These are phyloP conservation scores for Lotmaria passim DNA, from an alignment of 208 protist genomes.

Conservation along the genomic window DNA sequence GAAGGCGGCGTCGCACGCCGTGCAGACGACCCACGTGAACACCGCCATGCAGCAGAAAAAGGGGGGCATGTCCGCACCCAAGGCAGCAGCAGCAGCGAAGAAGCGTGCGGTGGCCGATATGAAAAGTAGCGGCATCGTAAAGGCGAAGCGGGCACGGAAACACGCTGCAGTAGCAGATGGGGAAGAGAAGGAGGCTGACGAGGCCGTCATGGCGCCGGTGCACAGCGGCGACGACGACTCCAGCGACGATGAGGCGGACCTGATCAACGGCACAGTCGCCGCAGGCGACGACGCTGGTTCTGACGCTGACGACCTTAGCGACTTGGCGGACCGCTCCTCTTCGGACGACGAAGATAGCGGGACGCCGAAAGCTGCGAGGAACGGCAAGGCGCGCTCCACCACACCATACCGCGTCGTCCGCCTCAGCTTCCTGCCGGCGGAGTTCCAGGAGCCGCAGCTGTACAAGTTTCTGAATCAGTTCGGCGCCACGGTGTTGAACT, in stretches of 20 bases:
- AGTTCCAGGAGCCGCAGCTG: conserved; percentile 89
- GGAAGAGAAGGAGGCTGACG: conserved; percentile 19
- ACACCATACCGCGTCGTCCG: conserved; percentile 68
- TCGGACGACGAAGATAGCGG: conserved; percentile 37
- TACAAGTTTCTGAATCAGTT: conserved; percentile 91
- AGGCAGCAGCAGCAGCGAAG: conserved; percentile 15
- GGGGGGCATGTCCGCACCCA: conserved; percentile 6
- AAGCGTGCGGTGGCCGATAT: conserved; percentile 27
- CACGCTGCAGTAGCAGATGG: conserved; percentile 1
- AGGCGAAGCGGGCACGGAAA: conserved; percentile 29
- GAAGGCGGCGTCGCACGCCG: conserved; percentile 24
- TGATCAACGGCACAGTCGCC: conserved; percentile 18
- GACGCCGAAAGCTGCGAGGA: neutral
- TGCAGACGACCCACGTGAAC: conserved; percentile 34
- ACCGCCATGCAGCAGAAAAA: conserved; percentile 10
- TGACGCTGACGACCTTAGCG: conserved; percentile 37
- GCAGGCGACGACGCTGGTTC: conserved; percentile 18
- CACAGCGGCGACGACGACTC: conserved; percentile 32
- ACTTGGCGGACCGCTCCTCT: conserved; percentile 27
- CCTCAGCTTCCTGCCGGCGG: conserved; percentile 81
- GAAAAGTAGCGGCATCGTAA: conserved; percentile 53
- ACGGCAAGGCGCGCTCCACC: conserved; percentile 22
- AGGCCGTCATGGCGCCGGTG: conserved; percentile 12
- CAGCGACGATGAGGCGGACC: conserved; percentile 36
- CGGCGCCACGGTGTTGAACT: conserved; percentile 81